Evolutionary conservation across 163 green algal genomes (phyloP).

Genomic region (Scenedesmus sp.): DNA sequence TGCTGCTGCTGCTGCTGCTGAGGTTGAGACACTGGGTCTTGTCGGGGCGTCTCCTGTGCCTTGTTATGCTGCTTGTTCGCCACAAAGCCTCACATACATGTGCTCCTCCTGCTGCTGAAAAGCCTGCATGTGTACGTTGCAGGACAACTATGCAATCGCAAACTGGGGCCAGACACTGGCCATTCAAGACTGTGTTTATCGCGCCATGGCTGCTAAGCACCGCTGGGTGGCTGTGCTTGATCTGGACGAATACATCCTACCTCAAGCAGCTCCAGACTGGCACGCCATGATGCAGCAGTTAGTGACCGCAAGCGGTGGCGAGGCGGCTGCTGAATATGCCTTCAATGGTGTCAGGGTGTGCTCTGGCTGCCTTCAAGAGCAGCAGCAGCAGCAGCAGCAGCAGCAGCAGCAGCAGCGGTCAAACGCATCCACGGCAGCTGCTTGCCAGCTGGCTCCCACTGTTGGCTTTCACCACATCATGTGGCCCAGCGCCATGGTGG

Average conservation of each 20-base stretch:
- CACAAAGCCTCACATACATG: background rate
- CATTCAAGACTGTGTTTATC: slow-evolving; percentile 11
- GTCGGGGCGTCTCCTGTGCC: no score
- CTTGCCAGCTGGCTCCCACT: background rate
- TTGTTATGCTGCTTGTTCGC: no score
- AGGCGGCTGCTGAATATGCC: background rate
- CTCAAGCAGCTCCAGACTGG: background rate
- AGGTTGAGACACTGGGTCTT: no score
- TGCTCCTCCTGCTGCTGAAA: background rate
- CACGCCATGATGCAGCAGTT: background rate
- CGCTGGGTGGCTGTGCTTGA: slow-evolving; percentile 16
- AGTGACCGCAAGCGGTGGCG: background rate
- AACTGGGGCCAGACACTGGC: slow-evolving; percentile 9
- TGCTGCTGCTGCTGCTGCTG: no score
- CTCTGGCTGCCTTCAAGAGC: background rate
- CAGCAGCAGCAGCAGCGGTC: no score
- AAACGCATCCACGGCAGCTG: background rate
- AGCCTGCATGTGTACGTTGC: no score
- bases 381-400: background rate
- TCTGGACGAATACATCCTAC: slow-evolving; percentile 15
- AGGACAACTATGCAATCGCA: background rate
- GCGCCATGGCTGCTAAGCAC: background rate
- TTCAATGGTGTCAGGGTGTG: background rate
- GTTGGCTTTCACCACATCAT: background rate
- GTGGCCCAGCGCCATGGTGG: background rate